Base-by-base conservation (phyloP, 2,329 filamentous ascomycete species). In the Microdochium nivale region DNA sequence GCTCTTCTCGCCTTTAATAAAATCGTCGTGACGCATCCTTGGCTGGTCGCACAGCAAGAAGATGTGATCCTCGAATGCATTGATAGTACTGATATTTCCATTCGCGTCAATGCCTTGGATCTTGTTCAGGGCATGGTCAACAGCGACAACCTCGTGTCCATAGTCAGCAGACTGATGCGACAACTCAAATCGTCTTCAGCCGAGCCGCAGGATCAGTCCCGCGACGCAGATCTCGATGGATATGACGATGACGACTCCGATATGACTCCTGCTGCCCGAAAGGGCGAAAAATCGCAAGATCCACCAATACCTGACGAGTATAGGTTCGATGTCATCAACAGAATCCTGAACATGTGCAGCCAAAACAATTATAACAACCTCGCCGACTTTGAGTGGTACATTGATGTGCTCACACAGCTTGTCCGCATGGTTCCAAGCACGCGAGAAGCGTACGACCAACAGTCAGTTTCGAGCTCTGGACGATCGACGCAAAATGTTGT, bases 51-150 rank as follows among this genome's bases (percentile, higher is more conserved):
- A 4, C 81, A 92, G 65, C 94, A 99, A 65, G 90, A 96, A 66
- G 92, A 97, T 68, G 92, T 97, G 48, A 96, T 99, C 56, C 77
- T 99, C 65, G 87, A 95, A 62, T 99, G 94, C 65, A 89, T 99
- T 60, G 94, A 97, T 66, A 95, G 95, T 66, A 78, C 88, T 1
- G 94, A 99, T 62, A 94, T 99, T 54, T 96, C 91, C 3, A 99
- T 99, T 62, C 86, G 94, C 55, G 85, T 95, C 67, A 87, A 95
- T 65, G 91, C 94, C 4, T 75, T 99, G 33, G 90, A 97, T 59
- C 77, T 99, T 24, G 91, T 94, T 1, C 87, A 92, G 50, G 90
- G 89, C 33, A 96, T 99, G 90, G 90, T 97, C 54, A 92, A 86
- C 59, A 83, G 80, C 55, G 90, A 95, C 51, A 96, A 92, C 56